These are phyloP conservation scores for Serpula lacrymans DNA, from an alignment of 768 basidiomycete species.

Conservation along the genomic window DNA sequence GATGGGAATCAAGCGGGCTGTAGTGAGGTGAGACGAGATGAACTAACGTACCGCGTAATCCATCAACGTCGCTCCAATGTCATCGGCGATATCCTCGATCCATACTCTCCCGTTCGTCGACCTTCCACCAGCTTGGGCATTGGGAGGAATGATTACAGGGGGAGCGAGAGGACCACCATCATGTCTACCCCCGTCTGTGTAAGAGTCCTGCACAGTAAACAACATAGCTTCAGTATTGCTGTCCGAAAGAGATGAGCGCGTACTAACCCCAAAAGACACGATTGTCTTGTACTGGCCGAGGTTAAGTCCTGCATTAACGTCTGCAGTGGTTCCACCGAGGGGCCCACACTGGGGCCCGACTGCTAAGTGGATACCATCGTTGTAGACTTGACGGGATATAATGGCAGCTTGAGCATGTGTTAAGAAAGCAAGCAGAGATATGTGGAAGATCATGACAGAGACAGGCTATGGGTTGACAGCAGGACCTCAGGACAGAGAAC, in stretches of 20 bases:
- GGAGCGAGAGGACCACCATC: slow-evolving; percentile 43
- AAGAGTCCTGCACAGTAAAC: slow-evolving; percentile 37
- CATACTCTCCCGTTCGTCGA: slow-evolving; percentile 50
- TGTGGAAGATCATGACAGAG: background rate
- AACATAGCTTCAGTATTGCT: background rate
- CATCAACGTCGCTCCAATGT: slow-evolving; percentile 37
- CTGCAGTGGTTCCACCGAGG: slow-evolving; percentile 36
- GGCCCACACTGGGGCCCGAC: slow-evolving; percentile 43
- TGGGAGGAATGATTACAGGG: slow-evolving; percentile 39
- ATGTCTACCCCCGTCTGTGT: slow-evolving; percentile 45
- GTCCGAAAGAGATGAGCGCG: background rate
- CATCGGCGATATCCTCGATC: slow-evolving; percentile 44
- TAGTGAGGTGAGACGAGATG: background rate
- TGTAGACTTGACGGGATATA: slow-evolving; percentile 9
- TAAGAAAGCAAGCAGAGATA: background rate
- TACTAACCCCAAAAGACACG: slow-evolving; percentile 48
- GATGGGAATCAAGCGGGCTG: background rate
- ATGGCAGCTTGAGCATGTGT: slow-evolving; percentile 2
- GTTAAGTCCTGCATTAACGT: slow-evolving; percentile 47
- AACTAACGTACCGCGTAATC: slow-evolving; percentile 45
- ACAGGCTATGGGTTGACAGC: no score
- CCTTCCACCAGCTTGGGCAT: slow-evolving; percentile 46
- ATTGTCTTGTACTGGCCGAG: slow-evolving; percentile 39
- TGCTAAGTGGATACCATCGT: slow-evolving; percentile 38
- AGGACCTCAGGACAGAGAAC: no score